phyloP scores from a whole-genome alignment of 2,329 filamentous ascomycete species.

The Claviceps sp. region DNA sequence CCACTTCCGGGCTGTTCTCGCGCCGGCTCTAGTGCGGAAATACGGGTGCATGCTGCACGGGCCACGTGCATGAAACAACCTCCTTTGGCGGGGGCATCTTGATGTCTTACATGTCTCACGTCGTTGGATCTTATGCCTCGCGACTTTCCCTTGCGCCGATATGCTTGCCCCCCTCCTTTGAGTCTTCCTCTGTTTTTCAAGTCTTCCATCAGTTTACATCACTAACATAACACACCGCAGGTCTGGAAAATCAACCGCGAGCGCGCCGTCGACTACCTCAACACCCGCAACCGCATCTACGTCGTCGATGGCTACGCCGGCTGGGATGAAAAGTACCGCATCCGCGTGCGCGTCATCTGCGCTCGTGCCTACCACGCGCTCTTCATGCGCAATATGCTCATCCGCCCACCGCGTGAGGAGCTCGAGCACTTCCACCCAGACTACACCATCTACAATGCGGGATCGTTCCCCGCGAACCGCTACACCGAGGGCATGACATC shows the following conservation, averaged over 20 bases:
- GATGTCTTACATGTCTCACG: too few species aligned
- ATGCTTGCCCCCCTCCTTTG: too few species aligned
- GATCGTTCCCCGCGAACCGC: conserved; percentile 95
- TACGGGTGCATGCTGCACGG: too few species aligned
- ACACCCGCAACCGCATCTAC: conserved; percentile 97
- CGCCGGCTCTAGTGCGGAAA: too few species aligned
- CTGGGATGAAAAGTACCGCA: conserved; percentile 97
- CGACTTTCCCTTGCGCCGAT: too few species aligned
- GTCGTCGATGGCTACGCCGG: conserved; percentile 94
- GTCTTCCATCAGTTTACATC: too few species aligned
- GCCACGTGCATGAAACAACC: too few species aligned
- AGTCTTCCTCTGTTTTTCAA: too few species aligned
- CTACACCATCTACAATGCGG: conserved; percentile 99
- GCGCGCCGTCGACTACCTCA: conserved; percentile 96
- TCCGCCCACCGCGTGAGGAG: conserved; percentile 81
- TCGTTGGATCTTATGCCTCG: too few species aligned
- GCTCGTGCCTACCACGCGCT: conserved; percentile 98
- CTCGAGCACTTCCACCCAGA: conserved; percentile 96
- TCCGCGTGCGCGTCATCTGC: conserved; percentile 94
- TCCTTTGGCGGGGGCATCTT: too few species aligned
- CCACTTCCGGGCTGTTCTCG: too few species aligned
- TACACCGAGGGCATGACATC: conserved; percentile 99
- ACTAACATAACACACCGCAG: conserved; percentile 30
- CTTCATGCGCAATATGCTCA: conserved; percentile 99
- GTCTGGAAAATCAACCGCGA: conserved; percentile 99